A percentile compares a stretch with the other conserved stretches of the same genome.
phyloP scores from a whole-genome alignment of 306 rosid species.

The Corylus avellana region DNA sequence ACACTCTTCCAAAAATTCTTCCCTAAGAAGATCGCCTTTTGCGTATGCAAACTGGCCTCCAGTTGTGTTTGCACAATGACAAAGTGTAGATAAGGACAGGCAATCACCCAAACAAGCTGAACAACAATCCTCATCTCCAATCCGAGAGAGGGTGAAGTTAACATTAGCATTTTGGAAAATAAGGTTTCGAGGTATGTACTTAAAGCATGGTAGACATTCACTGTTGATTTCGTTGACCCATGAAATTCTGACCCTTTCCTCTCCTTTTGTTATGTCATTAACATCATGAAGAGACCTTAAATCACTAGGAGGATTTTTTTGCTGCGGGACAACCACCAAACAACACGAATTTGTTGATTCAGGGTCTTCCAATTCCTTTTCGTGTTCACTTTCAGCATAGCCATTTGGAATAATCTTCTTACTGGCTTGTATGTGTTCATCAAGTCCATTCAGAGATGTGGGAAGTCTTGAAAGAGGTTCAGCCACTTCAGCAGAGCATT shows the following conservation, averaged over 20 bases:
- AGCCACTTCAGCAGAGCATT: slow-evolving; percentile 29
- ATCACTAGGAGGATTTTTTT: slow-evolving; percentile 42
- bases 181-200: slow-evolving; percentile 58
- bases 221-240: slow-evolving; percentile 60
- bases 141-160: slow-evolving; percentile 57
- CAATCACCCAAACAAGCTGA: slow-evolving; percentile 82
- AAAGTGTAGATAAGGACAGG: slow-evolving; percentile 48
- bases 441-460: slow-evolving; percentile 30
- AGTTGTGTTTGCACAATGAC: slow-evolving; percentile 65
- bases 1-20: slow-evolving; percentile 71
- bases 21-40: slow-evolving; percentile 62
- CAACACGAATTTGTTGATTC: slow-evolving; percentile 28
- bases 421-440: slow-evolving; percentile 25
- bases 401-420: slow-evolving; percentile 32
- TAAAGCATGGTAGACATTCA: slow-evolving; percentile 60
- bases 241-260: slow-evolving; percentile 67
- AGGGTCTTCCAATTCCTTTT: slow-evolving; percentile 35
- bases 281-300: slow-evolving; percentile 41
- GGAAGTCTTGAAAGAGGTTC: slow-evolving; percentile 27
- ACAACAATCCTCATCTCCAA: slow-evolving; percentile 69
- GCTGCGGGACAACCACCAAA: slow-evolving; percentile 45
- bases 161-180: slow-evolving; percentile 64
- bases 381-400: slow-evolving; percentile 31
- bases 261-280: slow-evolving; percentile 78
- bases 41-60: slow-evolving; percentile 75